A percentile compares a stretch with the other conserved stretches of the same genome.
These are phyloP conservation scores for Penicillium sp. DNA, from an alignment of 2,329 filamentous ascomycete genomes.

Conservation along the genomic window DNA sequence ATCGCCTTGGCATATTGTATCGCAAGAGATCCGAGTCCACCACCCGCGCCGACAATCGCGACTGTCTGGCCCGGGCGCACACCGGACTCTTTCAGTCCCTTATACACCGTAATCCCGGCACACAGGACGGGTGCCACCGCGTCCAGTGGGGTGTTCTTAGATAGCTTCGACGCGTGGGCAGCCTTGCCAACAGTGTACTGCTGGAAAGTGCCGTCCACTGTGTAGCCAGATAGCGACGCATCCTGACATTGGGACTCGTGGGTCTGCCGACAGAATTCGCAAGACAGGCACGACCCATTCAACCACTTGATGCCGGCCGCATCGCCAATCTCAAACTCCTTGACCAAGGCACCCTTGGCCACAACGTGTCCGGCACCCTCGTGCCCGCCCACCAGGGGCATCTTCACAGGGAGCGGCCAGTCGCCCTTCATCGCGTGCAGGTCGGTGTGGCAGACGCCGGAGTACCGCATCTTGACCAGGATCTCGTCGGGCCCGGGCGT, in stretches of 20 bases:
- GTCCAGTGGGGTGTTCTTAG: slow-evolving; percentile 58
- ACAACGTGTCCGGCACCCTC: slow-evolving; percentile 81
- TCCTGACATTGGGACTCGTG: slow-evolving; percentile 89
- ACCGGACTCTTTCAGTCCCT: slow-evolving; percentile 60
- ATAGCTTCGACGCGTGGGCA: slow-evolving; percentile 68
- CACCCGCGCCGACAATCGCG: slow-evolving; percentile 59
- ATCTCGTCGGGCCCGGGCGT: slow-evolving; percentile 85
- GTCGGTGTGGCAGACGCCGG: slow-evolving; percentile 88
- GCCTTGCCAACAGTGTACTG: slow-evolving; percentile 64
- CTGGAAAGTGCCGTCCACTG: slow-evolving; percentile 69
- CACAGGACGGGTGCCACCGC: slow-evolving; percentile 66
- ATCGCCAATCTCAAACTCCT: slow-evolving; percentile 77
- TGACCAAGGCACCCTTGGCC: slow-evolving; percentile 70
- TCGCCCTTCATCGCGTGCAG: slow-evolving; percentile 79
- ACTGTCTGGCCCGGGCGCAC: slow-evolving; percentile 61
- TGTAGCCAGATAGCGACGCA: slow-evolving; percentile 67
- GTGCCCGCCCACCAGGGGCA: slow-evolving; percentile 80
- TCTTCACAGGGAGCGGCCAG: slow-evolving; percentile 77
- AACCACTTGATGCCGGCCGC: slow-evolving; percentile 89
- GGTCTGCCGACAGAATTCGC: slow-evolving; percentile 74
- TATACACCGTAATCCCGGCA: slow-evolving; percentile 66
- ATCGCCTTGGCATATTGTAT: slow-evolving; percentile 62
- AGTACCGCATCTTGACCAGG: slow-evolving; percentile 86
- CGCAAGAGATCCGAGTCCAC: slow-evolving; percentile 63
- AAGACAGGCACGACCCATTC: slow-evolving; percentile 79